A percentile compares a stretch with the other conserved stretches of the same genome.
Conservation (phyloP, 306 rosid species). For the Medicago lupulina region DNA sequence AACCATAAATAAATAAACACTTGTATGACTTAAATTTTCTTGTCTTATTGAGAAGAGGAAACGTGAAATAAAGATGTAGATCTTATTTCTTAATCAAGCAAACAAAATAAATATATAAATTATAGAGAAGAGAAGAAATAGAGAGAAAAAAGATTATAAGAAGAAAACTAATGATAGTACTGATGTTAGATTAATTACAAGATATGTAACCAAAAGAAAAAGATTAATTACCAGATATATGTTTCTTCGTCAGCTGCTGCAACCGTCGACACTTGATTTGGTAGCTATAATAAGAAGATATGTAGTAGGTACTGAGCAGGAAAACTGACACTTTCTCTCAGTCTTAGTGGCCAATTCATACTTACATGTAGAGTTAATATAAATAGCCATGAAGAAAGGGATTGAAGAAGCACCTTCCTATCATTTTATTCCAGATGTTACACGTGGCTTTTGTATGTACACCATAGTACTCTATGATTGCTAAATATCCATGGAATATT, state of each 20-base stretch:
- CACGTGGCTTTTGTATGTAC: slow-evolving; percentile 2
- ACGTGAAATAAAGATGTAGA: not conserved
- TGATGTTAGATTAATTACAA: not conserved
- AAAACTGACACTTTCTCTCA: not conserved
- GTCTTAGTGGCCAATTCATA: not conserved
- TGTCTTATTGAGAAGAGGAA: not conserved
- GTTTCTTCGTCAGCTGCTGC: not conserved
- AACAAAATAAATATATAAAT: not conserved
- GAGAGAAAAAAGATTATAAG: not conserved
- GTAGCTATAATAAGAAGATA: too few relatives aligned
- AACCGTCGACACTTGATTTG: not conserved
- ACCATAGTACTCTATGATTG: not conserved
- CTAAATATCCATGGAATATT: too few relatives aligned
- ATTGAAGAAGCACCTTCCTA: not conserved
- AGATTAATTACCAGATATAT: not conserved
- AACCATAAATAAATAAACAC: too few relatives aligned
- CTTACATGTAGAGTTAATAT: not conserved
- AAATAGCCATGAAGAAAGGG: not conserved
- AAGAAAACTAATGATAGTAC: not conserved
- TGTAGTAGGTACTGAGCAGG: not conserved
- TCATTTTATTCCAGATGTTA: not conserved
- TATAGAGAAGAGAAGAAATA: not conserved
- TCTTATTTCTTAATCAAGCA: not conserved
- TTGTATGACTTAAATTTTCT: not conserved
- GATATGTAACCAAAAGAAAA: too few relatives aligned